Conservation (phyloP, 352 stramenopile species). For the Aphanomyces invadans region DNA sequence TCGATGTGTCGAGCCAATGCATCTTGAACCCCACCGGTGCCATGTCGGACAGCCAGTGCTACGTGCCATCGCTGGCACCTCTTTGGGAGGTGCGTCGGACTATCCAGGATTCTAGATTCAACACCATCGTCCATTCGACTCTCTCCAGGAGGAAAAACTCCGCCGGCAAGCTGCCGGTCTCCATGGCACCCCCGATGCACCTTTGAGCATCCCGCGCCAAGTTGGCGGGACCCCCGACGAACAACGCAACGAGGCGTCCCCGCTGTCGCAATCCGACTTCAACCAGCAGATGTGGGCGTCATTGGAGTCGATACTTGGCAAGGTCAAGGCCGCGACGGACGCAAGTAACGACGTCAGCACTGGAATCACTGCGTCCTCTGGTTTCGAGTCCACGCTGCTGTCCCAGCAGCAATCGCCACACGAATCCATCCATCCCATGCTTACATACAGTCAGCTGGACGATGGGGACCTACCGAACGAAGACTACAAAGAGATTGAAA, state of each 20-base stretch:
- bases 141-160: slow-evolving; percentile 68
- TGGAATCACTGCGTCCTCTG: background rate
- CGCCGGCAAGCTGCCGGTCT: slow-evolving; percentile 47
- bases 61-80: slow-evolving; percentile 68
- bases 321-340: background rate
- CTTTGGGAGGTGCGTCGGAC: slow-evolving; percentile 60
- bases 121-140: slow-evolving; percentile 16
- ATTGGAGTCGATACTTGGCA: slow-evolving; percentile 42
- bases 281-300: slow-evolving; percentile 67
- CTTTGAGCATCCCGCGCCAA: slow-evolving; percentile 49
- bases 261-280: slow-evolving; percentile 79
- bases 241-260: slow-evolving; percentile 24
- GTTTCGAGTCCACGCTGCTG: too few species aligned
- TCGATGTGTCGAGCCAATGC: slow-evolving; percentile 53
- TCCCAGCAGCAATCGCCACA: too few species aligned
- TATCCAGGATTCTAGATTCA: background rate
- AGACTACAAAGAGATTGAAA: slow-evolving; percentile 16
- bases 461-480: slow-evolving; percentile 17
- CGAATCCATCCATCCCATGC: background rate
- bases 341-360: background rate
- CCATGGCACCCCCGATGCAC: slow-evolving; percentile 37
- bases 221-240: background rate
- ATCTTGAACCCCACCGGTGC: slow-evolving; percentile 58
- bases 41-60: slow-evolving; percentile 38
- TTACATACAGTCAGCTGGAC: slow-evolving; percentile 40